phyloP scores from a whole-genome alignment of 2,329 filamentous ascomycete species.

The Paracamarosporium sp. region DNA sequence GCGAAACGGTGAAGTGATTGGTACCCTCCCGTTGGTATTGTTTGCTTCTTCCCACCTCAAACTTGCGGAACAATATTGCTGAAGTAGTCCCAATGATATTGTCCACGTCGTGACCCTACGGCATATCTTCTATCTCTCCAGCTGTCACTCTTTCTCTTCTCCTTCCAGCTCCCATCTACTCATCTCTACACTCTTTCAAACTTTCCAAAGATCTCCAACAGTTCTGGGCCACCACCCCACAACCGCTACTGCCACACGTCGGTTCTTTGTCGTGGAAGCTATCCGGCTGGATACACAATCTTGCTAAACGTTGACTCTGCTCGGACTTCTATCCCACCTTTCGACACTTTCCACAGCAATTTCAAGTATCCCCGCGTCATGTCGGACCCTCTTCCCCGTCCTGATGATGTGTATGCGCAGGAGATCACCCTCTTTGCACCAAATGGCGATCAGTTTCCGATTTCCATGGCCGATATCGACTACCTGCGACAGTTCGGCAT shows the following conservation, averaged over 20 bases:
- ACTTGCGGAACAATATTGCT: slow-evolving; percentile 4
- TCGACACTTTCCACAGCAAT: background rate
- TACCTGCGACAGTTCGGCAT: slow-evolving; percentile 55
- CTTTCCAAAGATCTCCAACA: background rate
- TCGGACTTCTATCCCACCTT: background rate
- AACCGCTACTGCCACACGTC: background rate
- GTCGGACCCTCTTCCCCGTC: slow-evolving; percentile 12
- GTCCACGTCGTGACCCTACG: background rate
- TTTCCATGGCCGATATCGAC: slow-evolving; percentile 55
- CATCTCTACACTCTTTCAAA: background rate
- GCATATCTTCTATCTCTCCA: background rate
- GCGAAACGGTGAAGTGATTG: background rate
- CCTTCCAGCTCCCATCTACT: background rate
- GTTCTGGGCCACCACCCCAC: background rate
- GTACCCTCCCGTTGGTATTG: slow-evolving; percentile 14
- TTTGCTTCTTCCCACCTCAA: background rate
- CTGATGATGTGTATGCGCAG: slow-evolving; percentile 56
- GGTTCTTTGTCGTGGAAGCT: slow-evolving; percentile 12
- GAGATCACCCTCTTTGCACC: slow-evolving; percentile 54
- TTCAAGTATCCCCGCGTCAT: slow-evolving; percentile 10
- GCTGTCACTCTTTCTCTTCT: background rate
- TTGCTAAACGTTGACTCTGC: background rate
- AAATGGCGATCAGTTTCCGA: slow-evolving; percentile 52
- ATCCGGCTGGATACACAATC: slow-evolving; percentile 11
- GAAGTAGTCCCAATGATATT: slow-evolving; percentile 4